Evolutionary conservation across 2,329 filamentous ascomycete species (phyloP).

Genomic region (Penicillium sp.): DNA sequence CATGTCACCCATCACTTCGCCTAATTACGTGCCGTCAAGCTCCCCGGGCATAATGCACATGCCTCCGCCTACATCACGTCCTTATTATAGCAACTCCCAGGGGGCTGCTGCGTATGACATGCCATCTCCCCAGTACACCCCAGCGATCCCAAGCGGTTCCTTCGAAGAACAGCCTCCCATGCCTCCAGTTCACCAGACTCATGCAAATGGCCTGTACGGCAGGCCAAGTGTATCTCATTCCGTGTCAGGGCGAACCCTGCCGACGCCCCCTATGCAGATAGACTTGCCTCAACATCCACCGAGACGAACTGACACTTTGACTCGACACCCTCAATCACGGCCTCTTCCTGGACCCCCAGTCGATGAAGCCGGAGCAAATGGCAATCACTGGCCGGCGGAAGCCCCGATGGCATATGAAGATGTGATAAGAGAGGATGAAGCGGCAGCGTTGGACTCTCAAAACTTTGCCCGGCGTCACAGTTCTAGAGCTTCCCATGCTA

Average conservation of each 20-base stretch:
- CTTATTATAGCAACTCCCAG: conserved; percentile 20
- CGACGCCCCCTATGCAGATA: conserved; percentile 46
- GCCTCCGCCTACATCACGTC: conserved; percentile 16
- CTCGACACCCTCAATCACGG: conserved; percentile 49
- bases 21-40: conserved; percentile 20
- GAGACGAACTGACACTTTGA: conserved; percentile 45
- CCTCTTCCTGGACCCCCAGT: conserved; percentile 52
- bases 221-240: conserved; percentile 25
- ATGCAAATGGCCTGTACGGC: conserved; percentile 21
- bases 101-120: conserved; percentile 20
- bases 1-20: conserved; percentile 16
- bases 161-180: conserved; percentile 28
- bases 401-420: conserved; percentile 44
- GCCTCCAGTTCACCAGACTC: conserved; percentile 27
- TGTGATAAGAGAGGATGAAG: conserved; percentile 50
- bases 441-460: conserved; percentile 39
- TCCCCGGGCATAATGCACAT: conserved; percentile 15
- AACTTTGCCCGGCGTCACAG: conserved; percentile 20
- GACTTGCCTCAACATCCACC: conserved; percentile 43
- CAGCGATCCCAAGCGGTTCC: conserved; percentile 13
- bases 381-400: neutral
- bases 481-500: conserved; percentile 20
- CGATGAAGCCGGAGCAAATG: conserved; percentile 32
- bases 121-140: conserved; percentile 19
- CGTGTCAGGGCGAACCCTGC: conserved; percentile 33